Base-by-base conservation (phyloP, 208 protist genomes). In the Trypanosoma brucei region DNA sequence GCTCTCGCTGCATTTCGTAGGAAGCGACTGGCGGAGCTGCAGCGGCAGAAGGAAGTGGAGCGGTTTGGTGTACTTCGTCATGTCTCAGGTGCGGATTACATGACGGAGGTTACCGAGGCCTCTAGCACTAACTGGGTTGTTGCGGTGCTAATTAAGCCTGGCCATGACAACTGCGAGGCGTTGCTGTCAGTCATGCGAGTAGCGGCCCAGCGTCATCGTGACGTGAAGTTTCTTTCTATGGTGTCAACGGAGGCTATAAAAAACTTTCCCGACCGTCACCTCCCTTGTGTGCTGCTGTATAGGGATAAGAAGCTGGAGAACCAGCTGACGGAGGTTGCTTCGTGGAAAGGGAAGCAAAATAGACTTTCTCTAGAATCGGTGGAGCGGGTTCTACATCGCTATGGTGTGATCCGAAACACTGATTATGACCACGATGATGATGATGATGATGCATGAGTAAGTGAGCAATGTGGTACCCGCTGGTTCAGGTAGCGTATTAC, bases 281-380 rank as follows among this genome's bases (percentile, higher is more conserved):
- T 93, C 13, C 90, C 90, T 0, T 96, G 90, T 46, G 90, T 93
- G 31, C 63, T 96, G 37, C 64, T 96, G 1, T 96, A 96, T 71
- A 50, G 78, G 13, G 62, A 88, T 42, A 80, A 80, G 65, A 63
- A 78, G 55, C 59, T 93, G 9, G 65, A 79, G 63, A 65, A 83
- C 50, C 90, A 92, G 62, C 36, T 96, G 31, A 90, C 81, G 22
- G 86, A 75, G 9, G 57, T 92, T 8, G 75, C 72, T 7, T 55
- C 74, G 11, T 96, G 90, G 87, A 80, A 70, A 39, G 49, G 42
- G 5, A 72, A 70, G 48, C 31, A 59, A 3, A 62, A 59, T 45
- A 49, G 72, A 44, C 44, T 93, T 36, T 83, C 63, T 35, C 51
- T 91, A 3, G 55, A 65, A 0, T 75, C 75, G 0, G 86, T 84